Evolutionary conservation across 768 basidiomycete species (phyloP).

Genomic region (Boletus subparvulus): DNA sequence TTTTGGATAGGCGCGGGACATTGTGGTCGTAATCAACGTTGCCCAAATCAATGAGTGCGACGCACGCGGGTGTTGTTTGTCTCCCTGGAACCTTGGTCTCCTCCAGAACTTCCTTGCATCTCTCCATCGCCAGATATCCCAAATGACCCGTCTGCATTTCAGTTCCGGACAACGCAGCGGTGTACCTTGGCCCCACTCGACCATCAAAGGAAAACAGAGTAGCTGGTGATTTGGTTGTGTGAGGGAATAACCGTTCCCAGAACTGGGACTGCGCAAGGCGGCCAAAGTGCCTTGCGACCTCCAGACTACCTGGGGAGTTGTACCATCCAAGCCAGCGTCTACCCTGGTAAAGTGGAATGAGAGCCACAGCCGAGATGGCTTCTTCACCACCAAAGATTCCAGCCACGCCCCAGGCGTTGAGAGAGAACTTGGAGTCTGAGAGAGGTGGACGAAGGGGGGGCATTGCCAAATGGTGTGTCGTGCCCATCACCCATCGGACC

Average conservation of each 20-base stretch:
- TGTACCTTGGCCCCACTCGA: slow-evolving; percentile 25
- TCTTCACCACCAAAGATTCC: slow-evolving; percentile 38
- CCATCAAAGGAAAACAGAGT: slow-evolving; percentile 28
- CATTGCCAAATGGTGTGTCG: slow-evolving; percentile 2
- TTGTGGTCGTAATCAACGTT: neutral
- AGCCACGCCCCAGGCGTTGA: slow-evolving; percentile 32
- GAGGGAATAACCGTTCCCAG: slow-evolving; percentile 28
- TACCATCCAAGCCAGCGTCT: slow-evolving; percentile 37
- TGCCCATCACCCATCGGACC: neutral
- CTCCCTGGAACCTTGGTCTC: slow-evolving; percentile 10
- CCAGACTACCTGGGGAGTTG: slow-evolving; percentile 33
- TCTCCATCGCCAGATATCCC: slow-evolving; percentile 25
- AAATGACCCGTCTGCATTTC: slow-evolving; percentile 31
- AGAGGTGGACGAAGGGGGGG: slow-evolving; percentile 12
- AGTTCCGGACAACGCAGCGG: slow-evolving; percentile 27
- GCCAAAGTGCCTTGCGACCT: slow-evolving; percentile 30
- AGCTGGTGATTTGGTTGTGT: slow-evolving; percentile 19
- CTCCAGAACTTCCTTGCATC: slow-evolving; percentile 10
- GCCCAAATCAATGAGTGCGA: slow-evolving; percentile 22
- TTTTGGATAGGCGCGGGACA: slow-evolving; percentile 2
- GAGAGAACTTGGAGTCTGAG: slow-evolving; percentile 13
- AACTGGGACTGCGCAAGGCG: slow-evolving; percentile 26
- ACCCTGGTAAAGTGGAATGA: slow-evolving; percentile 29
- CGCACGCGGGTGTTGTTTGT: slow-evolving; percentile 3
- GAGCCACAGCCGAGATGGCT: slow-evolving; percentile 30